Percentiles rank a stretch among this genome's conserved stretches.
Evolutionary conservation across 1,139 yeast genomes (phyloP).

Genomic region (Zygosaccharomyces pseudobailii): DNA sequence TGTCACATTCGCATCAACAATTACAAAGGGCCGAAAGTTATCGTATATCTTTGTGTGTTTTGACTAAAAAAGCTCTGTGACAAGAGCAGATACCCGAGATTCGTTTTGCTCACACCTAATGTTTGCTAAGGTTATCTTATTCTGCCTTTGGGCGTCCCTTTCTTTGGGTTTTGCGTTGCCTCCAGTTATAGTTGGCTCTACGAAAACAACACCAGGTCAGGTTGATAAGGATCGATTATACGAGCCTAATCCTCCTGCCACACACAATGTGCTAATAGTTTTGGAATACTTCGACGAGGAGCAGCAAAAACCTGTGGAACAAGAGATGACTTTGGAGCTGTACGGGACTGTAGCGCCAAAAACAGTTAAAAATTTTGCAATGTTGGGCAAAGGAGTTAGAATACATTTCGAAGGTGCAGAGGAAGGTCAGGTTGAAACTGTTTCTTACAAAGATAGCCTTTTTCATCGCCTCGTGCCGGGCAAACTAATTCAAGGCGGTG

Average conservation of each 20-base stretch:
- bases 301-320: slow-evolving; percentile 13
- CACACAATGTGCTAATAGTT: slow-evolving; percentile 23
- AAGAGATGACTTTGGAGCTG: slow-evolving; percentile 55
- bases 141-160: slow-evolving; percentile 1
- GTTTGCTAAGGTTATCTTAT: background rate
- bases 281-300: slow-evolving; percentile 23
- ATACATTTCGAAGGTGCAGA: slow-evolving; percentile 38
- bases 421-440: slow-evolving; percentile 42
- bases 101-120: background rate
- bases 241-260: slow-evolving; percentile 31
- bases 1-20: too few relatives aligned
- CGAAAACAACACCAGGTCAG: slow-evolving; percentile 6
- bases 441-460: slow-evolving; percentile 56
- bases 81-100: too few relatives aligned
- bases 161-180: background rate
- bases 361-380: slow-evolving; percentile 64
- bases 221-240: slow-evolving; percentile 19
- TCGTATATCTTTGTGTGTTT: background rate
- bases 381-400: slow-evolving; percentile 48
- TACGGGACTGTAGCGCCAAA: slow-evolving; percentile 70
- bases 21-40: too few relatives aligned
- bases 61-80: background rate
- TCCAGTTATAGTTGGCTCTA: background rate
- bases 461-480: slow-evolving; percentile 66
- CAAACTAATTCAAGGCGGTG: slow-evolving; percentile 75